Conservation (phyloP, 345 rosid species). For the Salix exigua region DNA sequence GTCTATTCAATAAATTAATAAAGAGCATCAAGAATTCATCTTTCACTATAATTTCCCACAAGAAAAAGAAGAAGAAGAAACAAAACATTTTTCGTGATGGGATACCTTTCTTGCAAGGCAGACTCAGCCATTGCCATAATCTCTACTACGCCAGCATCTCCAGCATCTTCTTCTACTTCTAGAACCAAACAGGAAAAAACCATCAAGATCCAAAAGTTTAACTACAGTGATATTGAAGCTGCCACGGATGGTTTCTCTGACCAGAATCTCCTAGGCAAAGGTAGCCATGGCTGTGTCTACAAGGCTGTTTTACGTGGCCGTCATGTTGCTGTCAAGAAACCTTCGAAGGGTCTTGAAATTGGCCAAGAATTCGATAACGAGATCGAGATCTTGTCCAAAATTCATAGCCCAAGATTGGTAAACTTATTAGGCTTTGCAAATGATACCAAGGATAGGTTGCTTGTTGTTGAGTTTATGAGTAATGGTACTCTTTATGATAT, state of each 20-base stretch:
- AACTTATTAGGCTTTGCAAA: constrained; percentile 79
- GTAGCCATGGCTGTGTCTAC: constrained; percentile 96
- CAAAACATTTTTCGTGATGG: constrained; percentile 36
- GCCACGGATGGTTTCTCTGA: constrained; percentile 92
- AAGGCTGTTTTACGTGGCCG: constrained; percentile 85
- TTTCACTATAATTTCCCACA: not conserved
- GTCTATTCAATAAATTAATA: not conserved
- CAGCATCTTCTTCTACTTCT: constrained; percentile 32
- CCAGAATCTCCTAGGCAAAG: constrained; percentile 73
- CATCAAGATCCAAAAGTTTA: constrained; percentile 71
- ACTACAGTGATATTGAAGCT: constrained; percentile 82
- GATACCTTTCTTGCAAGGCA: constrained; percentile 85
- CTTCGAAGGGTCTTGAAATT: constrained; percentile 60
- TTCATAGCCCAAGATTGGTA: constrained; percentile 87
- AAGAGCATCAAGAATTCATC: not conserved
- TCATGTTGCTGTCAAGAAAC: constrained; percentile 80
- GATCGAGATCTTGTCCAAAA: constrained; percentile 84
- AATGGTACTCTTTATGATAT: constrained; percentile 90
- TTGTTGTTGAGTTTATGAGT: constrained; percentile 88
- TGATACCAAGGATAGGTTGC: constrained; percentile 63
- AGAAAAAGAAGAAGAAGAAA: not conserved
- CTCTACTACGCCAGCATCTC: constrained; percentile 18
- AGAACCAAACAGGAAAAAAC: constrained; percentile 43
- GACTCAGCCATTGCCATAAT: constrained; percentile 42
- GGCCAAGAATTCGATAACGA: constrained; percentile 80